Evolutionary conservation across 2,329 filamentous ascomycete genomes (phyloP).

Genomic region (Verticillium albo-atrum): DNA sequence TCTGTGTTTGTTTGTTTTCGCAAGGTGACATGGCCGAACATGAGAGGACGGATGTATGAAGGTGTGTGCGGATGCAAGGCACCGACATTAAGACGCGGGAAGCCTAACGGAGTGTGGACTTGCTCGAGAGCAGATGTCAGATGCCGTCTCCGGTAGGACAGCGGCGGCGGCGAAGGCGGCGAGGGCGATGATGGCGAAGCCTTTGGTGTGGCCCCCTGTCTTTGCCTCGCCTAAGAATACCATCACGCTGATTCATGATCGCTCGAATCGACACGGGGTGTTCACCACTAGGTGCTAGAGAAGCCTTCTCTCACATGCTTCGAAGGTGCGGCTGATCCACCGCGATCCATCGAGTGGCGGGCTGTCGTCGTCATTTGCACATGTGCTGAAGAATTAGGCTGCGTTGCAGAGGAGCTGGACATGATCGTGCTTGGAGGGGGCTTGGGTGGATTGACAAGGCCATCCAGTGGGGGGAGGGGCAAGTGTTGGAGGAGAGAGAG

Average conservation of each 20-base stretch:
- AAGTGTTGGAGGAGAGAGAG: background rate
- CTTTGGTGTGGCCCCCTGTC: background rate
- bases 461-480: background rate
- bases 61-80: background rate
- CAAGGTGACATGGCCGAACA: constrained; percentile 10
- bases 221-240: constrained; percentile 1
- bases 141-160: background rate
- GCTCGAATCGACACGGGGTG: background rate
- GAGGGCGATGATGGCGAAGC: background rate
- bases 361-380: background rate
- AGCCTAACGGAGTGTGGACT: background rate
- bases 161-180: background rate
- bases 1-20: background rate
- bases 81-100: background rate
- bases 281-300: background rate
- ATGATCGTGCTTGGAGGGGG: background rate
- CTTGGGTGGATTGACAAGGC: background rate
- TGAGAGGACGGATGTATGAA: constrained; percentile 7
- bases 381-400: background rate
- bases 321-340: background rate
- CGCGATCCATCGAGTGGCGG: background rate
- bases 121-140: background rate
- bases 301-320: background rate
- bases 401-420: background rate
- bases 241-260: background rate